Conservation (phyloP, 495 filamentous ascomycete genomes). For the Aspergillus sclerotioniger region DNA sequence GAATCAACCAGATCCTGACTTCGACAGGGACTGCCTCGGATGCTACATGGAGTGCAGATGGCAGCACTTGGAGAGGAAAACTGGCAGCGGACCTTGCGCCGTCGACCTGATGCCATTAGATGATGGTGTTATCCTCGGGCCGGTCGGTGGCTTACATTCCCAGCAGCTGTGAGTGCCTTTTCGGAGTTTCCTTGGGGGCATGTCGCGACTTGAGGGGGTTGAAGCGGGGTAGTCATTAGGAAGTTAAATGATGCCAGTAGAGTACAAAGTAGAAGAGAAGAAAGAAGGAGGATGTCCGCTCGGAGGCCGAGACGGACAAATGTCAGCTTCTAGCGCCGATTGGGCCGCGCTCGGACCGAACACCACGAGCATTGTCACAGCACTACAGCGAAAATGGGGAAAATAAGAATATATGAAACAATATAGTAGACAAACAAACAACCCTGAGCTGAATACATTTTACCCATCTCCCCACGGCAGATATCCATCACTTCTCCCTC, state of each 20-base stretch:
- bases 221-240: not conserved
- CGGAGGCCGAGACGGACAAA: no score
- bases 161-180: constrained; percentile 8
- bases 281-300: no score
- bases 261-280: no score
- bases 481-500: constrained; percentile 39
- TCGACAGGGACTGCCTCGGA: not conserved
- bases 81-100: constrained; percentile 3
- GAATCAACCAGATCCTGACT: not conserved
- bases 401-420: no score
- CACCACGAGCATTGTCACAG: no score
- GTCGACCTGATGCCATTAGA: not conserved
- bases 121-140: no score
- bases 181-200: not conserved
- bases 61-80: not conserved
- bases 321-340: no score
- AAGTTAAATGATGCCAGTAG: not conserved
- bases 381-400: no score
- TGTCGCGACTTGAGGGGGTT: not conserved
- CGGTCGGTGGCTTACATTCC: not conserved
- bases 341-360: no score
- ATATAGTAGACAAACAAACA: no score
- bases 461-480: no score
- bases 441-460: no score
- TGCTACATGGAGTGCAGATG: constrained; percentile 1